Conservation (phyloP, 139 green algal species). For the Micractinium sp. region DNA sequence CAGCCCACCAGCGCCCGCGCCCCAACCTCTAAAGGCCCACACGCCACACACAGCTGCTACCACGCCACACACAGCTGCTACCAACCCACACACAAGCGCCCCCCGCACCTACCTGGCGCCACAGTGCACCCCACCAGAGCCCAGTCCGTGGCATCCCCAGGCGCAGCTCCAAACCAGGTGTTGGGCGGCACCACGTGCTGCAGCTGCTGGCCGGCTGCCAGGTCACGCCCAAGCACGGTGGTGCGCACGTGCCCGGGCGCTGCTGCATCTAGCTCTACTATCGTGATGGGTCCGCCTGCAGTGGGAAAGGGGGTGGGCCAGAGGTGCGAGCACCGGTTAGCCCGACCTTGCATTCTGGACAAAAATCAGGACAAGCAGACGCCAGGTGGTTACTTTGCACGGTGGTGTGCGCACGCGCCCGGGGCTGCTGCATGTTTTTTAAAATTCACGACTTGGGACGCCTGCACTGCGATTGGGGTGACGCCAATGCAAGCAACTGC, state of each 20-base stretch:
- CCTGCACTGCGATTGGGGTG: no score
- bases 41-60: not conserved
- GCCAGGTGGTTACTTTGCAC: not conserved
- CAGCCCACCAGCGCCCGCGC: not conserved
- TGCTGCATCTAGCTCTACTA: slow-evolving; percentile 3
- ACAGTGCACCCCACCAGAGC: slow-evolving; percentile 34
- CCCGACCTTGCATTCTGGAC: no score
- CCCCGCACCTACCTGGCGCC: slow-evolving; percentile 31
- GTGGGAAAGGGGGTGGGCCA: not conserved
- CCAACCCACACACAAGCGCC: not conserved
- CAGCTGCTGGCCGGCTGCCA: slow-evolving; percentile 26
- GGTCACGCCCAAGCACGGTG: not conserved
- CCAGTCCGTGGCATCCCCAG: slow-evolving; percentile 1
- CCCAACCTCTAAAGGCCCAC: not conserved
- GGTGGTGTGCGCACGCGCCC: no score
- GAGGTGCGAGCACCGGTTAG: no score
- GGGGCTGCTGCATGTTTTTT: no score
- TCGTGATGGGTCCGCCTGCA: slow-evolving; percentile 21
- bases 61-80: not conserved
- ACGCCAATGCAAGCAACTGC: no score
- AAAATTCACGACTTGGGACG: no score
- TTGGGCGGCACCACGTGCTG: slow-evolving; percentile 28
- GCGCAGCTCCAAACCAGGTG: slow-evolving; percentile 30
- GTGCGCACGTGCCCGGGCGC: not conserved
- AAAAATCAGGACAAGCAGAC: no score